Evolutionary conservation across 2,329 filamentous ascomycete genomes (phyloP).

Genomic region (Cadophora sp.): DNA sequence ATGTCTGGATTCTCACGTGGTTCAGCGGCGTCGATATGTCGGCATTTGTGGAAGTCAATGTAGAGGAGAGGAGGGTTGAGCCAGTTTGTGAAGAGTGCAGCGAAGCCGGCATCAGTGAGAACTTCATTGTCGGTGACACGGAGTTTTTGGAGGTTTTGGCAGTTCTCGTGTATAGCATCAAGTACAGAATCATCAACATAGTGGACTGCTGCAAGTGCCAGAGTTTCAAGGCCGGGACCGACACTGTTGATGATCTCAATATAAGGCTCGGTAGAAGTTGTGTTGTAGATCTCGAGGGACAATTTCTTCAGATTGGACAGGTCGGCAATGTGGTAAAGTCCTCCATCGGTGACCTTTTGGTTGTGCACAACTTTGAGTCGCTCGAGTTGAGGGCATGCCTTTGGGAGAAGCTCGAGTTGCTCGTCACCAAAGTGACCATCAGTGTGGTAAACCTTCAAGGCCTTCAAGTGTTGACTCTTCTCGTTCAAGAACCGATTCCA

Average conservation of each 20-base stretch:
- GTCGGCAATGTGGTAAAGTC: constrained; percentile 68
- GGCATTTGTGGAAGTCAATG: constrained; percentile 78
- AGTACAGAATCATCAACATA: constrained; percentile 74
- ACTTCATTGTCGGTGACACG: constrained; percentile 79
- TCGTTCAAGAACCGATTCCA: constrained; percentile 75
- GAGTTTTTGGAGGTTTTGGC: constrained; percentile 73
- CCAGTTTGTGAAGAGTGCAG: constrained; percentile 77
- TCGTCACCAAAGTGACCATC: constrained; percentile 82
- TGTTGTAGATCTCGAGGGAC: constrained; percentile 69
- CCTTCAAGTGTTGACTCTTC: constrained; percentile 69
- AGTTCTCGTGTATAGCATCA: constrained; percentile 72
- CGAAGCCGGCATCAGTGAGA: constrained; percentile 78
- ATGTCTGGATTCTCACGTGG: constrained; percentile 69
- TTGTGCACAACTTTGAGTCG: constrained; percentile 85
- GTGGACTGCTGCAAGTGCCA: constrained; percentile 76
- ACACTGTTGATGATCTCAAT: constrained; percentile 65
- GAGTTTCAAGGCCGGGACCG: constrained; percentile 72
- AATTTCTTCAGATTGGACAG: constrained; percentile 74
- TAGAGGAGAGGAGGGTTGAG: constrained; percentile 72
- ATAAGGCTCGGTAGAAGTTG: constrained; percentile 62
- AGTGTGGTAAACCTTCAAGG: constrained; percentile 81
- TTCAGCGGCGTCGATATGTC: constrained; percentile 74
- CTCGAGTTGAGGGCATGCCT: constrained; percentile 70
- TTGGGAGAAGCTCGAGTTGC: constrained; percentile 65
- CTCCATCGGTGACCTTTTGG: constrained; percentile 71